These are phyloP conservation scores for Groenewaldozyma auringiensis DNA, from an alignment of 1,139 yeast species.

Conservation along the genomic window DNA sequence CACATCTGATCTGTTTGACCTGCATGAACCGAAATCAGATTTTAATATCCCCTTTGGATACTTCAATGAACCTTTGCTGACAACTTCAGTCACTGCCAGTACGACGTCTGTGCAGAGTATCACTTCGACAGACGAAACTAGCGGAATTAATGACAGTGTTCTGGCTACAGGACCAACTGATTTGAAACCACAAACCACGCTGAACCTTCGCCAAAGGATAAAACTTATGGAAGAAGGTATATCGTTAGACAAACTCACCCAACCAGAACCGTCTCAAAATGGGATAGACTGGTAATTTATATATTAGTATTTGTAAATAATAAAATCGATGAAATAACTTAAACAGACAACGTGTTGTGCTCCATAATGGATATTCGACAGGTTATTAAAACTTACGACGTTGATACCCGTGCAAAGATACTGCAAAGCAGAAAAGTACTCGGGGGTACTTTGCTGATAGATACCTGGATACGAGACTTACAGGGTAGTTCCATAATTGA, in stretches of 20 bases:
- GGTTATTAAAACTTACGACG: background rate
- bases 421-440: background rate
- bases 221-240: slow-evolving; percentile 26
- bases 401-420: background rate
- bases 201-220: slow-evolving; percentile 25
- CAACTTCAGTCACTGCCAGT: background rate
- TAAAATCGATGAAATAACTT: background rate
- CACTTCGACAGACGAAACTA: no score
- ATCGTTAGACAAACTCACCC: slow-evolving; percentile 3
- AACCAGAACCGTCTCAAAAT: background rate
- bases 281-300: background rate
- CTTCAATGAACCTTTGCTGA: background rate
- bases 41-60: background rate
- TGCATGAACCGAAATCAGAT: background rate
- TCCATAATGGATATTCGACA: background rate
- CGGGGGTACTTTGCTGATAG: background rate
- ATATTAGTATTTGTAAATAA: background rate
- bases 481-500: background rate
- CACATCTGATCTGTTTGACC: background rate
- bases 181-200: slow-evolving; percentile 9
- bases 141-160: no score
- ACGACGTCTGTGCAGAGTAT: slow-evolving; percentile 5
- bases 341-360: no score
- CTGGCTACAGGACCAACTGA: slow-evolving; percentile 9
- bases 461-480: background rate